These are phyloP conservation scores for Diaporthe citriasiana DNA, from an alignment of 2,329 filamentous ascomycete species.

Conservation along the genomic window DNA sequence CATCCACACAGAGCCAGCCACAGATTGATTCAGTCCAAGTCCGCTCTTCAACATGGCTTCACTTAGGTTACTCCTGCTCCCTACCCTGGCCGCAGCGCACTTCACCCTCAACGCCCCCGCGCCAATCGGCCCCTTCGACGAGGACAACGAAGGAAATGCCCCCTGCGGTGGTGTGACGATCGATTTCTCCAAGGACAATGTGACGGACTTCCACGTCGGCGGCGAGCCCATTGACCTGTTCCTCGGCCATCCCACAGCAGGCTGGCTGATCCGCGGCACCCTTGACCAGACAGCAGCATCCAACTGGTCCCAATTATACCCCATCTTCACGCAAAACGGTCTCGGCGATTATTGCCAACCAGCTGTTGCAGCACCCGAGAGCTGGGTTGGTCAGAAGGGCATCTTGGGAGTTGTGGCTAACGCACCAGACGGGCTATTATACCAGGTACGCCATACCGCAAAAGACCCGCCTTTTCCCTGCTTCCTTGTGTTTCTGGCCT, in stretches of 20 bases:
- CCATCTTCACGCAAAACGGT: conserved; percentile 67
- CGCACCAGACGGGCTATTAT: conserved; percentile 69
- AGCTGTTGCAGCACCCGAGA: conserved; percentile 61
- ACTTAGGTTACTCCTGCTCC: conserved; percentile 55
- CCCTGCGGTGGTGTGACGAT: conserved; percentile 70
- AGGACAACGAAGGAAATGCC: conserved; percentile 58
- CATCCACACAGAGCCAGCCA: not conserved
- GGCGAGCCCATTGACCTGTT: conserved; percentile 66
- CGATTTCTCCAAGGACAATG: conserved; percentile 55
- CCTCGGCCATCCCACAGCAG: conserved; percentile 65
- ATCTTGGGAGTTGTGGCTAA: conserved; percentile 66
- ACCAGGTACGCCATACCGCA: conserved; percentile 59
- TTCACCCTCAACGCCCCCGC: conserved; percentile 65
- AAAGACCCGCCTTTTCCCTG: not conserved
- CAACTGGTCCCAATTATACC: conserved; percentile 69
- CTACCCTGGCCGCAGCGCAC: conserved; percentile 63
- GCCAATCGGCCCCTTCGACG: conserved; percentile 63
- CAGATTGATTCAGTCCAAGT: not conserved
- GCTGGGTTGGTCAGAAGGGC: conserved; percentile 68
- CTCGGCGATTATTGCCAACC: conserved; percentile 68
- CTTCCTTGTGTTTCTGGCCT: no score
- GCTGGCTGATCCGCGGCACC: conserved; percentile 71
- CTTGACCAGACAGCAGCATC: conserved; percentile 60
- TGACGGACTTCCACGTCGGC: conserved; percentile 68
- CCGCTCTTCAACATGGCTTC: conserved; percentile 53